Evolutionary conservation across 768 basidiomycete genomes (phyloP).

Genomic region (Collybia mongolica): DNA sequence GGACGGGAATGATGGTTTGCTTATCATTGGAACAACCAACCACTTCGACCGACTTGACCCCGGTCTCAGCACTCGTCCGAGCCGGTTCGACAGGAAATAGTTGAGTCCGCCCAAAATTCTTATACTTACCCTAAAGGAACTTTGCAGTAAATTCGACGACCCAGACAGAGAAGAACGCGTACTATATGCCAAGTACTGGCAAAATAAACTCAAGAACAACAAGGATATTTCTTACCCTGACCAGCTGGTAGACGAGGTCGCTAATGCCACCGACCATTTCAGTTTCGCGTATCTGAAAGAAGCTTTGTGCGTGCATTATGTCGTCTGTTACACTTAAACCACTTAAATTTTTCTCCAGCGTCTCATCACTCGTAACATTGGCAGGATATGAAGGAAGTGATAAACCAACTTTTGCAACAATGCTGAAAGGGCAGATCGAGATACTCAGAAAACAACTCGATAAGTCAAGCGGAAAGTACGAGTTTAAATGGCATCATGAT

Average conservation of each 20-base stretch:
- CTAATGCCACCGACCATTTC: constrained; percentile 60
- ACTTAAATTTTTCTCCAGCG: constrained; percentile 38
- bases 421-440: constrained; percentile 60
- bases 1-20: constrained; percentile 75
- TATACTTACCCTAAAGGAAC: background rate
- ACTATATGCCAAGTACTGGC: constrained; percentile 79
- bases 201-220: constrained; percentile 67
- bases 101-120: constrained; percentile 41
- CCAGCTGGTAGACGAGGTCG: constrained; percentile 56
- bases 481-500: background rate
- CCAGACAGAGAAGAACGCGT: constrained; percentile 63
- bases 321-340: background rate
- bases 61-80: constrained; percentile 73
- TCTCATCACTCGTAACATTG: constrained; percentile 70
- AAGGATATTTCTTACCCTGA: constrained; percentile 67
- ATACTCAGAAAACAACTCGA: constrained; percentile 66
- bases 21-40: constrained; percentile 81
- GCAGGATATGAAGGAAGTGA: constrained; percentile 49
- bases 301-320: constrained; percentile 64
- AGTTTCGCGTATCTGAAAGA: constrained; percentile 91
- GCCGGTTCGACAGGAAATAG: constrained; percentile 88
- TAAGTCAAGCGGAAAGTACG: constrained; percentile 21
- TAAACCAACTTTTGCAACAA: constrained; percentile 45
- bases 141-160: constrained; percentile 65
- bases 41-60: constrained; percentile 81